Conservation (phyloP, 2,329 filamentous ascomycete genomes). For the Dactylellina leptospora region DNA sequence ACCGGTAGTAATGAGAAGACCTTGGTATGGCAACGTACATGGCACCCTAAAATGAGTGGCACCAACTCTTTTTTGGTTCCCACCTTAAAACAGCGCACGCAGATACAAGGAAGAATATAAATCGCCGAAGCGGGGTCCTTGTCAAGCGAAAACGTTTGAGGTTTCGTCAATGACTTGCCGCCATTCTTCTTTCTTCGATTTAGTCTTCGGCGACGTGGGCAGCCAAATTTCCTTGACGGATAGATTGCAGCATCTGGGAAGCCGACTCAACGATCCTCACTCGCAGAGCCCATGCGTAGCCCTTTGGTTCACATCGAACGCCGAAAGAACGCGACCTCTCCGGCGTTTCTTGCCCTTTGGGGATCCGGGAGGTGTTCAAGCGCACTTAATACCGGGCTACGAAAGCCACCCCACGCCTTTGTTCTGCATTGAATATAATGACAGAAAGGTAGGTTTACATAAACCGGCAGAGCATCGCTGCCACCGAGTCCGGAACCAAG, state of each 20-base stretch:
- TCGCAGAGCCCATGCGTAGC: slow-evolving; percentile 3
- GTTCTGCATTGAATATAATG: not conserved
- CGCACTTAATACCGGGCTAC: not conserved
- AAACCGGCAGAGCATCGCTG: not conserved
- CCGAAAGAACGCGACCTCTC: not conserved
- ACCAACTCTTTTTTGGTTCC: not conserved
- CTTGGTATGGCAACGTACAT: no score
- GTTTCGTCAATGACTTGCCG: slow-evolving; percentile 12
- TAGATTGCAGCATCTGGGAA: slow-evolving; percentile 1
- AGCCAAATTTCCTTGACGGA: not conserved
- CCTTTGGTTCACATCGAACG: slow-evolving; percentile 8
- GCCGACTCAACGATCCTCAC: slow-evolving; percentile 3
- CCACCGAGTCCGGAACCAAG: not conserved
- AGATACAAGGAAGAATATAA: not conserved
- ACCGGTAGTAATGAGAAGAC: no score
- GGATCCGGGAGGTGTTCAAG: not conserved
- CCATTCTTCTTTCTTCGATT: slow-evolving; percentile 15
- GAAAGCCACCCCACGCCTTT: not conserved
- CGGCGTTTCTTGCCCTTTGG: slow-evolving; percentile 1
- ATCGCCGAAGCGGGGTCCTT: not conserved
- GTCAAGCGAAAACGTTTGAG: not conserved
- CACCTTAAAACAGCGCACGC: not conserved
- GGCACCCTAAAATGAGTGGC: not conserved
- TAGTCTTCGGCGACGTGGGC: slow-evolving; percentile 1
- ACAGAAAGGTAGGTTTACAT: not conserved